These are phyloP conservation scores for Polygonum maritimum DNA, from an alignment of 148 eudicot species.

Conservation along the genomic window DNA sequence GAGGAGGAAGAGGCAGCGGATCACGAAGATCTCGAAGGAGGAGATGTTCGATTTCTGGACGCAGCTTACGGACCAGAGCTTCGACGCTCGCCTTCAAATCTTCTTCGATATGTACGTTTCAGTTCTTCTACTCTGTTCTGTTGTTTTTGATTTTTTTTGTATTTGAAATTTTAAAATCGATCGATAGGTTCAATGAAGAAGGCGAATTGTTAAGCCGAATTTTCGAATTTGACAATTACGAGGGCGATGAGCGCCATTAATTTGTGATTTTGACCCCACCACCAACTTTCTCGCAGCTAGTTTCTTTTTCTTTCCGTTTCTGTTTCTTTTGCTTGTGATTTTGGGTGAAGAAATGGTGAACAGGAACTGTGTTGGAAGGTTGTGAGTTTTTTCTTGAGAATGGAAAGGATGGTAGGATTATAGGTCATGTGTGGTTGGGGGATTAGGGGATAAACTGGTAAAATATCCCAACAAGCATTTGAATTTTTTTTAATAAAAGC, in stretches of 20 bases:
- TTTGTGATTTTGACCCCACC: conserved; percentile 4
- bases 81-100: conserved; percentile 94
- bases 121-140: neutral
- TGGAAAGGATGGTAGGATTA: conserved; percentile 9
- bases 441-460: neutral
- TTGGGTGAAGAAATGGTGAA: conserved; percentile 10
- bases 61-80: conserved; percentile 83
- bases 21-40: conserved; percentile 46
- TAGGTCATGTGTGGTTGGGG: conserved; percentile 10
- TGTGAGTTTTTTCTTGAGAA: neutral
- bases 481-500: no score
- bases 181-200: conserved; percentile 6
- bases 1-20: conserved; percentile 61
- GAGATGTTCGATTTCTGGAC: conserved; percentile 92
- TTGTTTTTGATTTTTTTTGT: no score
- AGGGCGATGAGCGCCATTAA: conserved; percentile 8
- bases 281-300: neutral
- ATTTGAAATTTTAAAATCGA: neutral
- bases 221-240: conserved; percentile 4
- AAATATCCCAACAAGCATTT: neutral
- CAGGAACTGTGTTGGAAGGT: conserved; percentile 13
- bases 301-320: neutral
- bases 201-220: neutral
- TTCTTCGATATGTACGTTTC: conserved; percentile 84
- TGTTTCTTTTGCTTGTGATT: neutral